Evolutionary conservation across 78 protist genomes (phyloP).

Genomic region (Dictyostelium discoideum): DNA sequence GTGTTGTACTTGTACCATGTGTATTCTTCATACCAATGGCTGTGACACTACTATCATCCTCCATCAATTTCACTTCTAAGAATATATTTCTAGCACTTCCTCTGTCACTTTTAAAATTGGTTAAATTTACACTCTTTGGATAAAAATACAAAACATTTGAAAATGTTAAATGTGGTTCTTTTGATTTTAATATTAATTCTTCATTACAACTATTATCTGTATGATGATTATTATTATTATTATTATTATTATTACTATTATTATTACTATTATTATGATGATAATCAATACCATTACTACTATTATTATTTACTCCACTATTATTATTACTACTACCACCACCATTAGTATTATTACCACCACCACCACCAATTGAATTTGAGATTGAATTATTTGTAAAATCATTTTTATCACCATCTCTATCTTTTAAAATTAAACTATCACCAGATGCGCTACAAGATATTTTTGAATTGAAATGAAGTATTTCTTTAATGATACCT

Average conservation of each 20-base stretch:
- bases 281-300: background rate
- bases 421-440: background rate
- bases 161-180: slow-evolving; percentile 21
- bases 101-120: slow-evolving; percentile 36
- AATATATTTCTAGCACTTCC: slow-evolving; percentile 76
- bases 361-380: background rate
- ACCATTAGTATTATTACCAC: background rate
- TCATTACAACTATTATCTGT: background rate
- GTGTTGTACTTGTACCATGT: slow-evolving; percentile 5
- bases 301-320: background rate
- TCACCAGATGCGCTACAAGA: background rate
- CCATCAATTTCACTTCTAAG: slow-evolving; percentile 62
- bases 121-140: slow-evolving; percentile 69
- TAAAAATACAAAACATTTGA: slow-evolving; percentile 54
- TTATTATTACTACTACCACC: background rate
- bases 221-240: background rate
- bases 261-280: background rate
- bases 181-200: background rate
- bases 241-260: background rate
- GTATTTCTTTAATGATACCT: background rate
- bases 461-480: background rate
- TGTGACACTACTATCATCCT: slow-evolving; percentile 54
- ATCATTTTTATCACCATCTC: background rate
- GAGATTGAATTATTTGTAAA: background rate
- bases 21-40: slow-evolving; percentile 9